Evolutionary conservation across 2,329 filamentous ascomycete genomes (phyloP), one percentile per base, ranked within the genome.

Genomic region (Ophiostoma piceae): DNA sequence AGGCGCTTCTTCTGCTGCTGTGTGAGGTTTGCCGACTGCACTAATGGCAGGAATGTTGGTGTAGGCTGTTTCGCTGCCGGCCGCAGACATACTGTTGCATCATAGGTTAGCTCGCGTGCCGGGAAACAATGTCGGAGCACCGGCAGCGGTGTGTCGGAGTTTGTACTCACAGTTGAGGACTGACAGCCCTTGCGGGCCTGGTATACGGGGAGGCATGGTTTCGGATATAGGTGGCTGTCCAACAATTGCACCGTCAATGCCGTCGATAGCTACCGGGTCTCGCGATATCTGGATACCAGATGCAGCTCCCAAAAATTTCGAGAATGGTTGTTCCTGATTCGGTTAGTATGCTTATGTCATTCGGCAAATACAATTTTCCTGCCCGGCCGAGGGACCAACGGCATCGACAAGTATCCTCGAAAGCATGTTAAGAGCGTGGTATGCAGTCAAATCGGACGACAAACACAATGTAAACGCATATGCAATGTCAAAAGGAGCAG

Each of bases 161-260:
- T n/a, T 6, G 16, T 4, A 74, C 86, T 79, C 82, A 92, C 90
- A 81, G 75, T 83, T 86, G 71, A 90, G 78, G 39, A 82, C 82
- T 77, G 84, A 84, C 68, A 90, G 80, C 78, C 87, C 84, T 78
- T 85, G 84, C 71, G 87, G 82, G 76, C 83, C 78, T 74, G 85
- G 80, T 83, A 91, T 81, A 82, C 88, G 88, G 71, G 87, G 89
- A 76, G 89, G 85, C 90, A 92, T 92, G 74, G 74, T 82, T 80
- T 73, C 22, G 67, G 54, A 32, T 51, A n/a, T 43, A 37, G 12
- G 62, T 60, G n/a, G 32, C 9, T 69, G 35, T 37, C 26, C 26
- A 26, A 16, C 67, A 67, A 51, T 26, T 37, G 35, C 41, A 32
- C 54, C 39, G 67, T 43, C 62, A 26, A 43, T 60, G n/a, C 12